phyloP scores from a whole-genome alignment of 495 filamentous ascomycete species.

The Cudoniella acicularis region DNA sequence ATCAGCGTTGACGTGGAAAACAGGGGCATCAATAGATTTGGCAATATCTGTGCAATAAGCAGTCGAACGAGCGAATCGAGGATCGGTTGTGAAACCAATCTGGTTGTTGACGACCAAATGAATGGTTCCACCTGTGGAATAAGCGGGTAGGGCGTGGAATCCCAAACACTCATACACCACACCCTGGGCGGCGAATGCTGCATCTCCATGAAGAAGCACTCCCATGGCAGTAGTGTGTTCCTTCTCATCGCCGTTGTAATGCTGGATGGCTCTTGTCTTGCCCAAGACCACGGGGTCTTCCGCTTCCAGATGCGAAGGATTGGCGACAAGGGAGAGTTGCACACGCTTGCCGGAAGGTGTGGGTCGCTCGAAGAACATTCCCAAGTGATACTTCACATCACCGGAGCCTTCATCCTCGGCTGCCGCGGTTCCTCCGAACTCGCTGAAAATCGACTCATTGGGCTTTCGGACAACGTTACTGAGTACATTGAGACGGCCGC shows the following conservation, averaged over 20 bases:
- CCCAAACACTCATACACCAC: conserved; percentile 98
- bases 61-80: conserved; percentile 92
- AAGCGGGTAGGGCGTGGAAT: conserved; percentile 90
- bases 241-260: conserved; percentile 96
- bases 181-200: conserved; percentile 93
- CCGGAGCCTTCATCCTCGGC: conserved; percentile 94
- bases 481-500: conserved; percentile 95
- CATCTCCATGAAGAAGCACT: conserved; percentile 93
- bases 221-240: conserved; percentile 87
- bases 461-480: conserved; percentile 98
- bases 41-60: conserved; percentile 99
- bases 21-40: conserved; percentile 95
- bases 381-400: conserved; percentile 98
- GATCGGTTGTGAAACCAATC: conserved; percentile 99
- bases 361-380: conserved; percentile 99
- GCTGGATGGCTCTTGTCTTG: conserved; percentile 95
- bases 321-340: conserved; percentile 95
- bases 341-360: conserved; percentile 98
- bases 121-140: conserved; percentile 96
- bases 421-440: conserved; percentile 87
- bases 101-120: conserved; percentile 99
- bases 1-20: conserved; percentile 98
- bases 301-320: conserved; percentile 97
- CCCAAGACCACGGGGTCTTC: conserved; percentile 97
- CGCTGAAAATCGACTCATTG: conserved; percentile 98